Evolutionary conservation across 352 stramenopile genomes (phyloP), one percentile per base, ranked within the genome.

Genomic region (Plasmopara viticola): DNA sequence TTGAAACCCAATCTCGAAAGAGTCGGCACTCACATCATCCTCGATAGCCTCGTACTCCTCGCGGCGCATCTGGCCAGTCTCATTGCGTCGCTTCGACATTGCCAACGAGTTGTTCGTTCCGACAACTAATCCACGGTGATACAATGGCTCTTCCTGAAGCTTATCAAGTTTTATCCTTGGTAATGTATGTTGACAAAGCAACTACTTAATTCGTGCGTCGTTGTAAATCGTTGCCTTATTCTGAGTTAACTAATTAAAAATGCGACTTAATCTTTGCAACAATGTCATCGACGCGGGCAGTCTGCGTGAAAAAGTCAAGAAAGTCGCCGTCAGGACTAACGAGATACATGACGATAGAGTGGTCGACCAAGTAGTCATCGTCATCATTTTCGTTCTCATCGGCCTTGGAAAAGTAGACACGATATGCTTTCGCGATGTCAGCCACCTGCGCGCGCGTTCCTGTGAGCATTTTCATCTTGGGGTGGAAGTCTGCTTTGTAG

Each of bases 291-390:
- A 96, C 87, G 60, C 87, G 77, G 61, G 96, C 97, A 49, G 89
- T 89, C 74, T 99, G 97, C 57, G 97, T 99, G 68, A 98, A 99
- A 66, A 99, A 99, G 68, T 99, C 96, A 15, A 98, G 74, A 64
- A 99, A 98, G 63, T 98, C 86, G 46, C 97, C 97, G 44, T 97
- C 87, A 2, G 96, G 90, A 0, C 85, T 85, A 49, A 98, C 79
- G 57, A 99, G 94, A 74, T 99, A 99, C 75, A 99, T 96, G 34
- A 99, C 97, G 74, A 99, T 99, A 30, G 93, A 98, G 75, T 99
- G 97, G 76, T 99, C 97, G 5, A 99, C 96, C n/a, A 99, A 75
- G 70, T 99, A 99, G 65, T 99, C 96, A 51, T 98, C 96, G 67
- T 98, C 95, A 58, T 95, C 83, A 37, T 94, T 81, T 15, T 98